Evolutionary conservation across 768 basidiomycete genomes (phyloP), one percentile per base, ranked within the genome.

Genomic region (Rhizopogon vesiculosus): DNA sequence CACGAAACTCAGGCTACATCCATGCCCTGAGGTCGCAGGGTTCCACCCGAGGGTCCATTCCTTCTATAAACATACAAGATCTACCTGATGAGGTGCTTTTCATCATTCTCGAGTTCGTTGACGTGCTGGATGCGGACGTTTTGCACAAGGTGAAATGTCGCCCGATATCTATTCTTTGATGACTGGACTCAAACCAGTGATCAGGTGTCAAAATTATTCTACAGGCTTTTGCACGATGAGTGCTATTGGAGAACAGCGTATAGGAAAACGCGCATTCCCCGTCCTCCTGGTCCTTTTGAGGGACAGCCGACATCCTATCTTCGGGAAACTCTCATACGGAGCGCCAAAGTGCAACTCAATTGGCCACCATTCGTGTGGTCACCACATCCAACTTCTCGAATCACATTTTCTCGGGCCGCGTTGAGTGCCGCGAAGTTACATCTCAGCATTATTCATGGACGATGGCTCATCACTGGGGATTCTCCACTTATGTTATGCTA

Each of bases 1-100:
- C 16, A 51, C 12, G 28, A 9, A n/a, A 40, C 29, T 22, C 50
- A 8, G 39, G 42, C 25, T 41, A 8, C 15, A 22, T 6, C 10
- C 16, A 41, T 41, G 10, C 39, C 16, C 12, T 16, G 1, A 18
- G 22, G 16, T 2, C 15, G n/a, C 19, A 13, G 18, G 5, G 25
- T 16, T 12, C 13, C 49, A 6, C 22, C 7, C 48, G n/a, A 38
- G 4, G 25, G 25, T 25, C 25, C 9, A 42, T 40, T 10, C 28
- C 5, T 13, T n/a, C 12, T n/a, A 40, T 38, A 15, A 42, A 48
- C 39, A 48, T 57, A 15, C 45, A 43, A n/a, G 7, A 44, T 19
- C 31, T 57, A 19, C 52, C 56, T 9, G 31, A 48, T 15, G 56
- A 57, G 31, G 50, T 57, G n/a, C 45, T 57, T 19, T 53, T 57